Percentiles rank a stretch among this genome's conserved stretches.
phyloP scores from a whole-genome alignment of 768 basidiomycete species.

The Cyclocybe cylindracea region DNA sequence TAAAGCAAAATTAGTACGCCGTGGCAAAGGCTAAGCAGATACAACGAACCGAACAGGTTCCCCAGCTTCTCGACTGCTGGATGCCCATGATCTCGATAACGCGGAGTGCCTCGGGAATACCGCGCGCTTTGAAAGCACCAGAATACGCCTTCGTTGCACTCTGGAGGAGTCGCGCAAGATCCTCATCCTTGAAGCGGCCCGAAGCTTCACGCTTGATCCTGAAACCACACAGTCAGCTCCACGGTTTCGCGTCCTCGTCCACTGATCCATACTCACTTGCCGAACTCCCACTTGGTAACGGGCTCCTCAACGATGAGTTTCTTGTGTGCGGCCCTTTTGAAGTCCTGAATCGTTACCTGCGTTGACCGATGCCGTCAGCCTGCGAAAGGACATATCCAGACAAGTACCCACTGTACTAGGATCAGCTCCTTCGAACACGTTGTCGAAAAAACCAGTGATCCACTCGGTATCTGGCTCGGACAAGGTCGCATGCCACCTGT shows the following conservation, averaged over 20 bases:
- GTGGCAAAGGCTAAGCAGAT: neutral
- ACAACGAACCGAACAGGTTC: slow-evolving; percentile 62
- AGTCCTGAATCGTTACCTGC: slow-evolving; percentile 38
- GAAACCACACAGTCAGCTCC: neutral
- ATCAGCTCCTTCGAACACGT: slow-evolving; percentile 43
- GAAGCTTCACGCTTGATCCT: slow-evolving; percentile 52
- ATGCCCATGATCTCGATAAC: slow-evolving; percentile 73
- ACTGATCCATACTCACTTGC: slow-evolving; percentile 35
- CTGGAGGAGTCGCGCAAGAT: slow-evolving; percentile 64
- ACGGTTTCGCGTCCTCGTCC: neutral
- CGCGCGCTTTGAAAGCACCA: slow-evolving; percentile 67
- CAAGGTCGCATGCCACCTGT: slow-evolving; percentile 68
- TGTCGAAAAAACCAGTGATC: slow-evolving; percentile 33
- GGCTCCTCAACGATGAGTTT: slow-evolving; percentile 25
- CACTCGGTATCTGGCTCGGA: slow-evolving; percentile 56
- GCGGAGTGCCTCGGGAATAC: slow-evolving; percentile 64
- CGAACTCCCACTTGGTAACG: slow-evolving; percentile 57
- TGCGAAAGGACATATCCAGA: neutral
- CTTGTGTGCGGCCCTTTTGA: slow-evolving; percentile 35
- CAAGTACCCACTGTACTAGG: slow-evolving; percentile 34
- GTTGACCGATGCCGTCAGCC: neutral
- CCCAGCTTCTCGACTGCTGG: slow-evolving; percentile 66
- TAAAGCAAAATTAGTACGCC: slow-evolving; percentile 19
- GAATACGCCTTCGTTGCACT: slow-evolving; percentile 60
- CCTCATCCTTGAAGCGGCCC: slow-evolving; percentile 62